Evolutionary conservation across 176 grass and related monocot species (phyloP).

Genomic region (Microstegium vimineum): DNA sequence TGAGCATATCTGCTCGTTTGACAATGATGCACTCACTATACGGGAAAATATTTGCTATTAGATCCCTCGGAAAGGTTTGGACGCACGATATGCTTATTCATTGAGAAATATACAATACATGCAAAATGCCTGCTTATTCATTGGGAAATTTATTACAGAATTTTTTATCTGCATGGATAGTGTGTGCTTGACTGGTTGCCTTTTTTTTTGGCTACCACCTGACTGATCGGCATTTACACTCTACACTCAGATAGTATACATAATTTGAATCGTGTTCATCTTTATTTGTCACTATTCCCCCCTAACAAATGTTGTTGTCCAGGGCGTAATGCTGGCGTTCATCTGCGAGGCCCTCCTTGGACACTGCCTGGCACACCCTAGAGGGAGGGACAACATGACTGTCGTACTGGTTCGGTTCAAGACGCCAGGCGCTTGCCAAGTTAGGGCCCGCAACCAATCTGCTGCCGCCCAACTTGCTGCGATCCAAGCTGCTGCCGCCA

Average conservation of each 20-base stretch:
- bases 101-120: not conserved
- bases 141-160: not conserved
- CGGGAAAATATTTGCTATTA: not conserved
- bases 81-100: not conserved
- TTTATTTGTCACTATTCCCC: not conserved
- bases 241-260: not conserved
- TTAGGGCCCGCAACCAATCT: not conserved
- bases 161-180: not conserved
- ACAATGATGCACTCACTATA: not conserved
- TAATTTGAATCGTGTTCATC: not conserved
- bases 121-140: not conserved
- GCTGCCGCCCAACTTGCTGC: not conserved
- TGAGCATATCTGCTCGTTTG: not conserved
- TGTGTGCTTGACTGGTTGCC: not conserved
- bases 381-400: slow-evolving; percentile 37
- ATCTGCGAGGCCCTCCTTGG: slow-evolving; percentile 31
- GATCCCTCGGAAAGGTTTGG: not conserved
- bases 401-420: slow-evolving; percentile 39
- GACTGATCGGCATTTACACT: not conserved
- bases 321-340: not conserved
- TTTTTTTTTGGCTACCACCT: not conserved
- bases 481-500: not conserved
- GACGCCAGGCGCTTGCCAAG: not conserved
- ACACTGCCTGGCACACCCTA: not conserved
- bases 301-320: slow-evolving; percentile 23